Percentiles rank a stretch among this genome's conserved stretches.
These are phyloP conservation scores for Trametes sp. DNA, from an alignment of 1,284 basidiomycete species.

Conservation along the genomic window DNA sequence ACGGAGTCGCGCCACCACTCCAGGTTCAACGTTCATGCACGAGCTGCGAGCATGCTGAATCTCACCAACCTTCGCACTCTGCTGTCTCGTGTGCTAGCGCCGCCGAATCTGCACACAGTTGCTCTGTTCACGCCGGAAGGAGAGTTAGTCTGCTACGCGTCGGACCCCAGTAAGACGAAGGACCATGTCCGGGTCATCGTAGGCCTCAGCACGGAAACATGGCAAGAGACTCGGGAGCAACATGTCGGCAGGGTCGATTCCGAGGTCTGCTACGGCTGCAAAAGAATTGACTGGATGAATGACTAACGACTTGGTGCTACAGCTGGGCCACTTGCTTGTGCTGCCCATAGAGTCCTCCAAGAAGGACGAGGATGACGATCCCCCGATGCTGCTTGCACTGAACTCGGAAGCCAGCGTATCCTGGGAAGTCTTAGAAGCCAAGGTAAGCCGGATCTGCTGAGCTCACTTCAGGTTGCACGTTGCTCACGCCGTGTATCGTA, in stretches of 20 bases:
- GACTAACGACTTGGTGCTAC: slow-evolving; percentile 1
- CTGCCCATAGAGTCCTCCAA: slow-evolving; percentile 55
- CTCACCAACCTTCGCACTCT: slow-evolving; percentile 65
- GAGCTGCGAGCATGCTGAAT: slow-evolving; percentile 56
- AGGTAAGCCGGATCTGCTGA: slow-evolving; percentile 51
- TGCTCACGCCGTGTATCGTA: no score
- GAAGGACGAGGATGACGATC: slow-evolving; percentile 45
- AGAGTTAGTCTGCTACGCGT: slow-evolving; percentile 65
- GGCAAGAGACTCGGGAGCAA: slow-evolving; percentile 72
- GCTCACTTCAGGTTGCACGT: no score
- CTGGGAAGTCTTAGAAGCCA: slow-evolving; percentile 69
- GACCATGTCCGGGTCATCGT: slow-evolving; percentile 76
- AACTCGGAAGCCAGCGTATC: slow-evolving; percentile 64
- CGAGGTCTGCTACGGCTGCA: slow-evolving; percentile 57
- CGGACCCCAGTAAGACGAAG: slow-evolving; percentile 60
- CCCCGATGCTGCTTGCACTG: slow-evolving; percentile 70
- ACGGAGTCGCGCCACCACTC: neutral
- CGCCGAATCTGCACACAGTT: slow-evolving; percentile 64
- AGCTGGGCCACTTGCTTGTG: slow-evolving; percentile 77
- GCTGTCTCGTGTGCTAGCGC: slow-evolving; percentile 62
- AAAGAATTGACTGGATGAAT: neutral
- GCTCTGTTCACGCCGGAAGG: slow-evolving; percentile 68
- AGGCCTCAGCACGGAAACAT: slow-evolving; percentile 74
- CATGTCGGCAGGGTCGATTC: slow-evolving; percentile 74
- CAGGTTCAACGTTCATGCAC: neutral